These are phyloP conservation scores for Heliamphora exappendiculata DNA, from an alignment of 148 eudicot genomes.

Conservation along the genomic window DNA sequence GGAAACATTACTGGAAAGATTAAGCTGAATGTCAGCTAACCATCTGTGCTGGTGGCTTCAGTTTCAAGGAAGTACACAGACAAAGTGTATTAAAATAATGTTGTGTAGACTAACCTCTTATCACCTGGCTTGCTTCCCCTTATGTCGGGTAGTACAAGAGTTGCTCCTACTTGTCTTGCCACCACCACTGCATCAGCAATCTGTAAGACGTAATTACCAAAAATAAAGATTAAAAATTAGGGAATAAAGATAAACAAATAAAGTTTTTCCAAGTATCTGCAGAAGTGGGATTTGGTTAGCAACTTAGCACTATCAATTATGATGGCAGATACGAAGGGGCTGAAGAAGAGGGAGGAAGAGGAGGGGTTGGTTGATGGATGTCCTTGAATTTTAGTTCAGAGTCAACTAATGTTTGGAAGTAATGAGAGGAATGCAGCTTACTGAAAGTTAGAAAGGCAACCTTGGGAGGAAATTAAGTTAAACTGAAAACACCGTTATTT, in stretches of 20 bases:
- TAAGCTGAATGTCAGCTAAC: too few species aligned
- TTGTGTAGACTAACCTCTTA: constrained; percentile 43
- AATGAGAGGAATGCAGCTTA: too few species aligned
- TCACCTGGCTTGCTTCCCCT: constrained; percentile 88
- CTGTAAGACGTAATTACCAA: constrained; percentile 23
- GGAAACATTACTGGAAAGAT: too few species aligned
- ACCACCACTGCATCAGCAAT: constrained; percentile 89
- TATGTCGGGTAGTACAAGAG: constrained; percentile 91
- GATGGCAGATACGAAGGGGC: too few species aligned
- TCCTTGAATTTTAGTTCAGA: too few species aligned
- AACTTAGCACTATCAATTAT: too few species aligned
- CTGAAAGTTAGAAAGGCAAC: too few species aligned
- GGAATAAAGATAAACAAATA: neutral
- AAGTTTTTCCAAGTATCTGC: neutral
- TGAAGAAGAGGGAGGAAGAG: too few species aligned
- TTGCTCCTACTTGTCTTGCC: constrained; percentile 79
- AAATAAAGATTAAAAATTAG: neutral
- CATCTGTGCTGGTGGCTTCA: neutral
- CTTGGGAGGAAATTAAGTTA: too few species aligned
- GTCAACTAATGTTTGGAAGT: too few species aligned
- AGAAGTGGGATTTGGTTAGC: too few species aligned
- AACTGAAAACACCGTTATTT: neutral
- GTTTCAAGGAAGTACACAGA: neutral
- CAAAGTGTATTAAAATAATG: neutral
- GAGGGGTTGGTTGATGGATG: too few species aligned